These are phyloP conservation scores for Botryococcus braunii DNA, from an alignment of 163 green algal genomes.

Conservation along the genomic window DNA sequence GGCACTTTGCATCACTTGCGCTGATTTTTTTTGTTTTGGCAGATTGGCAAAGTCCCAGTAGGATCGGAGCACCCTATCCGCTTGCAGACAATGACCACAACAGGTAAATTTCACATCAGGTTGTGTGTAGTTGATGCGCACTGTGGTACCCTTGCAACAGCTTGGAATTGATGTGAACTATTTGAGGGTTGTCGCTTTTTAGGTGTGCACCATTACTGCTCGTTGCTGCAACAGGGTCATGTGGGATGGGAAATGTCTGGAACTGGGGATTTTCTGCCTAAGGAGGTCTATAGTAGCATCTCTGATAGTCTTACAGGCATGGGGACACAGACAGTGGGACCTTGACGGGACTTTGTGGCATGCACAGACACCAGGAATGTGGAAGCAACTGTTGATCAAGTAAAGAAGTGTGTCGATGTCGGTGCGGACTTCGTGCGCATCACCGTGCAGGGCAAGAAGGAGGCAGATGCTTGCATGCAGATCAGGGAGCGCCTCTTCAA, in stretches of 20 bases:
- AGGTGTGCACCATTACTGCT: no score
- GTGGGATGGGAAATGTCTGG: no score
- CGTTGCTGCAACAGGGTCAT: no score
- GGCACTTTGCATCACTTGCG: neutral
- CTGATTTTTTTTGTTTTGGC: slow-evolving; percentile 6
- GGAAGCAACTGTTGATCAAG: slow-evolving; percentile 84
- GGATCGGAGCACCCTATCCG: slow-evolving; percentile 90
- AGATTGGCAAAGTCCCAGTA: slow-evolving; percentile 87
- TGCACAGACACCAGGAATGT: slow-evolving; percentile 81
- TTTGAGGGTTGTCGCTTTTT: no score
- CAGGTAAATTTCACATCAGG: no score
- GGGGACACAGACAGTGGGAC: no score
- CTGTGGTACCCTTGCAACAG: no score
- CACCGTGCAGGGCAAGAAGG: slow-evolving; percentile 91
- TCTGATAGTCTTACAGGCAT: no score
- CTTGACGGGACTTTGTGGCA: neutral
- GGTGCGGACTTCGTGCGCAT: slow-evolving; percentile 96
- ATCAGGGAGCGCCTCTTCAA: slow-evolving; percentile 93
- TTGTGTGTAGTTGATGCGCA: no score
- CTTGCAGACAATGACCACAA: slow-evolving; percentile 97
- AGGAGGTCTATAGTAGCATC: no score
- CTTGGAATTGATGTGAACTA: no score
- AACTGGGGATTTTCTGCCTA: no score
- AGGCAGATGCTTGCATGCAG: slow-evolving; percentile 86
- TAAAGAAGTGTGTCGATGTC: slow-evolving; percentile 94